Evolutionary conservation across 306 rosid genomes (phyloP).

Genomic region (Begonia peltatifolia): DNA sequence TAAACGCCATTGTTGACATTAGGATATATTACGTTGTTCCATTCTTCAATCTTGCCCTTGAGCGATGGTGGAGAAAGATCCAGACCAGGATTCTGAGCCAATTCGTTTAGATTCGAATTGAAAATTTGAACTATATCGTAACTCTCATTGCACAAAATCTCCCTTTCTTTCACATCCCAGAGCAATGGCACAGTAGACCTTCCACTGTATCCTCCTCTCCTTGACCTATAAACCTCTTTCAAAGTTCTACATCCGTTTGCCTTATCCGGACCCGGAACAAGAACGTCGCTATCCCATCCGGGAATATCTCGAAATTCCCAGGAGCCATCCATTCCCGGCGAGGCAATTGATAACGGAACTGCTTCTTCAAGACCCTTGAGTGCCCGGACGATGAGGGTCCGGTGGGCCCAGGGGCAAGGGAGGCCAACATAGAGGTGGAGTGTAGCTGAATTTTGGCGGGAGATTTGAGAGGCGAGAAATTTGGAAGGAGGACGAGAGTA

Average conservation of each 20-base stretch:
- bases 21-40: constrained; percentile 69
- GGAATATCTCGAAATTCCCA: constrained; percentile 45
- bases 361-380: constrained; percentile 67
- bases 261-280: constrained; percentile 36
- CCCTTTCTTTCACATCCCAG: constrained; percentile 36
- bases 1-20: constrained; percentile 84
- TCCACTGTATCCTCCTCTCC: constrained; percentile 58
- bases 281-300: constrained; percentile 2
- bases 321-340: constrained; percentile 68
- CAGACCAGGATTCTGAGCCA: constrained; percentile 44
- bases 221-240: constrained; percentile 51
- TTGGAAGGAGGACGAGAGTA: constrained; percentile 63
- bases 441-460: constrained; percentile 6
- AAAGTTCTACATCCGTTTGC: constrained; percentile 46
- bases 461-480: constrained; percentile 33
- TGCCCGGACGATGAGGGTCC: constrained; percentile 69
- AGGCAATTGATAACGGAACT: constrained; percentile 53
- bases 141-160: constrained; percentile 76
- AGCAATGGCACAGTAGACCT: constrained; percentile 78
- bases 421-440: constrained; percentile 80
- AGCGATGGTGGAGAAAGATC: constrained; percentile 53
- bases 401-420: constrained; percentile 98
- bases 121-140: constrained; percentile 52
- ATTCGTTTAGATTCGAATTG: constrained; percentile 52
- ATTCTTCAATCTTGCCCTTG: constrained; percentile 50